phyloP scores from a whole-genome alignment of 2,329 filamentous ascomycete genomes.

The Sporothrix brasiliensis region DNA sequence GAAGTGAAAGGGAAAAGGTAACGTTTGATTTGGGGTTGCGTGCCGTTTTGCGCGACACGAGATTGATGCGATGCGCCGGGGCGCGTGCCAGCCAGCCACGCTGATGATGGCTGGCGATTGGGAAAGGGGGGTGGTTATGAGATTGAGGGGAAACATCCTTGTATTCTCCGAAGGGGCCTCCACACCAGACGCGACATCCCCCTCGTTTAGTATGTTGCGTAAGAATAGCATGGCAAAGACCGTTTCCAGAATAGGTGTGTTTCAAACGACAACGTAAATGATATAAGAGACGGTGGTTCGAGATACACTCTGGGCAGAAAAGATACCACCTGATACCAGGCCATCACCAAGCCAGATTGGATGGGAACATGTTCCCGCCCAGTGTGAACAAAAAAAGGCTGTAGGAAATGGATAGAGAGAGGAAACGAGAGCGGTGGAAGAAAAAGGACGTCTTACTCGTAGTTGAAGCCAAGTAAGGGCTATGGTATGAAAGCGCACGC shows the following conservation, averaged over 20 bases:
- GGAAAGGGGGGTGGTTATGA: slow-evolving; percentile 6
- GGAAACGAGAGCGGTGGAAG: background rate
- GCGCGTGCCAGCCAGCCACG: slow-evolving; percentile 13
- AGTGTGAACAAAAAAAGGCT: background rate
- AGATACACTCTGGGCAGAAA: background rate
- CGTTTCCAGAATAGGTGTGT: background rate
- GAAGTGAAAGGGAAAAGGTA: background rate
- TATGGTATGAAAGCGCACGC: slow-evolving; percentile 46
- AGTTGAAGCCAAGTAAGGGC: slow-evolving; percentile 48
- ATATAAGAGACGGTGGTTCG: background rate
- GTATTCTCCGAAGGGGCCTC: slow-evolving; percentile 16
- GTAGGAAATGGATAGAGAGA: slow-evolving; percentile 2
- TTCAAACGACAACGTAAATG: background rate
- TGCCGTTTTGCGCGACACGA: slow-evolving; percentile 8
- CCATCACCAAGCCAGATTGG: too few species aligned
- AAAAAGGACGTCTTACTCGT: slow-evolving; percentile 35
- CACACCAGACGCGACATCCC: slow-evolving; percentile 11
- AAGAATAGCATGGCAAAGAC: background rate
- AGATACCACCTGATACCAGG: background rate
- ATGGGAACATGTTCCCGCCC: background rate
- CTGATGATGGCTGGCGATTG: background rate
- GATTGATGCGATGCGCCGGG: background rate
- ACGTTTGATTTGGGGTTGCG: background rate
- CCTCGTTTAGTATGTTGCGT: background rate
- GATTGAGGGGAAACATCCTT: slow-evolving; percentile 28